Evolutionary conservation across 2,329 filamentous ascomycete species (phyloP).

Genomic region (Biscogniauxia marginata): DNA sequence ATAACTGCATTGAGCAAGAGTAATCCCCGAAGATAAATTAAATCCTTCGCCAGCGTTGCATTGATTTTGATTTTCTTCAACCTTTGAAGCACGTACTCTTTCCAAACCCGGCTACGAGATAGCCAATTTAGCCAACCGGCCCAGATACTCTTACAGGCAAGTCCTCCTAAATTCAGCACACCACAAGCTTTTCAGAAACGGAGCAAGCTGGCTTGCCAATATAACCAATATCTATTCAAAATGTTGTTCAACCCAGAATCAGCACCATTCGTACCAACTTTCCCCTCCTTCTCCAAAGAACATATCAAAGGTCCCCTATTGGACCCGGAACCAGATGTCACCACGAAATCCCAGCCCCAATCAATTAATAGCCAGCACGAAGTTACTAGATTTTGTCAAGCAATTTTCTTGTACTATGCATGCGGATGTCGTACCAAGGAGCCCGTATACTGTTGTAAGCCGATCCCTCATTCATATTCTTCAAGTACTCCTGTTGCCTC

Average conservation of each 20-base stretch:
- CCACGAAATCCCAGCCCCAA: not conserved
- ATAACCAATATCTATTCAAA: not conserved
- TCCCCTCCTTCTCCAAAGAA: not conserved
- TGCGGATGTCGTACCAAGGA: constrained; percentile 21
- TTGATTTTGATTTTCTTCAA: too few relatives aligned
- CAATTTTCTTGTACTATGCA: constrained; percentile 18
- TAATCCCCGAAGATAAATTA: too few relatives aligned
- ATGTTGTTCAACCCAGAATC: not conserved
- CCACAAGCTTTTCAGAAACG: not conserved
- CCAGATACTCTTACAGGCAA: not conserved
- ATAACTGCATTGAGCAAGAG: too few relatives aligned
- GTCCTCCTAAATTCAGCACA: not conserved
- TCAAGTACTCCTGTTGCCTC: not conserved
- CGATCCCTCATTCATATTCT: not conserved
- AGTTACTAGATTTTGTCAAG: constrained; percentile 17
- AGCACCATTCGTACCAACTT: not conserved
- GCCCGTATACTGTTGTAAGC: constrained; percentile 12
- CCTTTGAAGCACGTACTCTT: too few relatives aligned
- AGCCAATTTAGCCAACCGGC: too few relatives aligned
- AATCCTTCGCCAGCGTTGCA: too few relatives aligned
- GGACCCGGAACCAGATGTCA: not conserved
- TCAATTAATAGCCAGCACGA: not conserved
- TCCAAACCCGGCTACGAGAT: too few relatives aligned
- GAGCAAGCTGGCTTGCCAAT: not conserved
- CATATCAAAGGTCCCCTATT: not conserved